Conservation (phyloP, 2,329 filamentous ascomycete genomes). For the Trichoderma harzianum region DNA sequence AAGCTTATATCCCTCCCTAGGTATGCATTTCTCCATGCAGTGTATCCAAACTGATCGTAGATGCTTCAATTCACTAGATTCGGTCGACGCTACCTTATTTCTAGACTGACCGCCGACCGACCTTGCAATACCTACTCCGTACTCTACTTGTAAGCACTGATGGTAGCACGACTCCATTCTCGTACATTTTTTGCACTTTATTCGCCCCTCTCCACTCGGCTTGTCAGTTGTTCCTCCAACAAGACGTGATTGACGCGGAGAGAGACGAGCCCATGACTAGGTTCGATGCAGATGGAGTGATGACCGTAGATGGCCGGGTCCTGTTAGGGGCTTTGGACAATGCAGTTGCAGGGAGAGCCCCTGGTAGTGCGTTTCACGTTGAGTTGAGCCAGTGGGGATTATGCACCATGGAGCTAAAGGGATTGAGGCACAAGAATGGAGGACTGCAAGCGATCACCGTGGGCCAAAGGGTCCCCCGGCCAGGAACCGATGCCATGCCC, state of each 20-base stretch:
- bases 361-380: constrained; percentile 18
- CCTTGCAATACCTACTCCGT: not conserved
- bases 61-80: not conserved
- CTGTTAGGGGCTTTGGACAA: constrained; percentile 14
- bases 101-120: not conserved
- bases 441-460: constrained; percentile 8
- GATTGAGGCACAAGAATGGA: not conserved
- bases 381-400: constrained; percentile 13
- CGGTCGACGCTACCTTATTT: not conserved
- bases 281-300: constrained; percentile 6
- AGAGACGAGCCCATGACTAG: not conserved
- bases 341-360: constrained; percentile 14
- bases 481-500: constrained; percentile 7
- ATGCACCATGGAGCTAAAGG: not conserved
- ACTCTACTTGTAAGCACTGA: not conserved
- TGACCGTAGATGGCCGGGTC: constrained; percentile 11
- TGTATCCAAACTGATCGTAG: not conserved
- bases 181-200: not conserved
- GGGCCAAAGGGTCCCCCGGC: not conserved
- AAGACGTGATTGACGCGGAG: not conserved
- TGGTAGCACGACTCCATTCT: not conserved
- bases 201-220: not conserved
- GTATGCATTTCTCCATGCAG: not conserved
- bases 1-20: not conserved
- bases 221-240: not conserved